phyloP scores from a whole-genome alignment of 306 rosid genomes.

The Quercus bicolor region DNA sequence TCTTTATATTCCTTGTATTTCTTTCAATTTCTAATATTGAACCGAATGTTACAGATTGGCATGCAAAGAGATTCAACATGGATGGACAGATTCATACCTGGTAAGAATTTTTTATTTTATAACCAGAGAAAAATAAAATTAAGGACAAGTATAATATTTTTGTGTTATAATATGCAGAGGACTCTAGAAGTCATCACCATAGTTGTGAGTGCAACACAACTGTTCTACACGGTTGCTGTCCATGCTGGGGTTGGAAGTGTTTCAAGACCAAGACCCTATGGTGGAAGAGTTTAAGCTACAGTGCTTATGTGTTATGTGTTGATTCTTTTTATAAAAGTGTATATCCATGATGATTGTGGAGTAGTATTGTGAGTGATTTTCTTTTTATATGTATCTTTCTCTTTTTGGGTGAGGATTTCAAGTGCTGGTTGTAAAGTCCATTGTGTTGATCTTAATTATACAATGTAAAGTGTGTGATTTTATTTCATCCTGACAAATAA shows the following conservation, averaged over 20 bases:
- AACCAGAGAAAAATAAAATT: not conserved
- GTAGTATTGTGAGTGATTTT: not conserved
- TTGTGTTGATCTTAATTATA: not conserved
- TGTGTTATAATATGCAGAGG: slow-evolving; percentile 43
- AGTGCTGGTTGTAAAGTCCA: not conserved
- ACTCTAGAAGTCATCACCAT: slow-evolving; percentile 63
- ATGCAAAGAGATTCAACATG: slow-evolving; percentile 80
- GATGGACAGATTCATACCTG: slow-evolving; percentile 71
- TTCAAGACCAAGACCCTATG: not conserved
- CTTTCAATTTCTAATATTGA: not conserved
- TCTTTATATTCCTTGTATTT: too few relatives aligned
- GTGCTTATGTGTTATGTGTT: not conserved
- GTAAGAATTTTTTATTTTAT: slow-evolving; percentile 36
- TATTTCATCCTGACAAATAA: not conserved
- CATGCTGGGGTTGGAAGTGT: slow-evolving; percentile 49
- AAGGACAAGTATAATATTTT: not conserved
- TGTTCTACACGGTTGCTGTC: slow-evolving; percentile 54
- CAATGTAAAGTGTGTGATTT: not conserved
- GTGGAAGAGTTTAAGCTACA: slow-evolving; percentile 32
- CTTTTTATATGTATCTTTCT: not conserved
- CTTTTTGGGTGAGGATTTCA: not conserved
- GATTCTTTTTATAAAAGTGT: not conserved
- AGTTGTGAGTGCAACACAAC: slow-evolving; percentile 71
- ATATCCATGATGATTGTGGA: not conserved
- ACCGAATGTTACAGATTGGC: slow-evolving; percentile 64